Evolutionary conservation across 176 grass and related monocot species (phyloP).

Genomic region (Zoysia pacifica): DNA sequence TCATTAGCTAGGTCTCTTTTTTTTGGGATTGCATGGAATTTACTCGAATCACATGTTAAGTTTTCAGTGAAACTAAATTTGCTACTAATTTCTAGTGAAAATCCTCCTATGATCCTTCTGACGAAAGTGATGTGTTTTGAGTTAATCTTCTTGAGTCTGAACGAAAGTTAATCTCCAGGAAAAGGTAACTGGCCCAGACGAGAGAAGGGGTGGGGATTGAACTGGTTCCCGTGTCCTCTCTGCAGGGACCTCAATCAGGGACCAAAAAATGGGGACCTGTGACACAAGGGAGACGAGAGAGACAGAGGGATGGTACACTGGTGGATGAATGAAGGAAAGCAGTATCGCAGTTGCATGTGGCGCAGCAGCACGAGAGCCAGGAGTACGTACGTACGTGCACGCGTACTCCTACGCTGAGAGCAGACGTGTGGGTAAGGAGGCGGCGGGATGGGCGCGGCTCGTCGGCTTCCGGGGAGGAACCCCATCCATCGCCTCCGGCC

Average conservation of each 20-base stretch:
- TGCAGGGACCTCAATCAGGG: not conserved
- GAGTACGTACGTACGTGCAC: not conserved
- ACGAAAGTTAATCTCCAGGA: no score
- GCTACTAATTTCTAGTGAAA: no score
- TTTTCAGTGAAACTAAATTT: no score
- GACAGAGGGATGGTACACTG: not conserved
- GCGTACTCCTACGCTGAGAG: not conserved
- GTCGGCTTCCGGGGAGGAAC: conserved; percentile 21
- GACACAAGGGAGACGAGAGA: not conserved
- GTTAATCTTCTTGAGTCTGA: no score
- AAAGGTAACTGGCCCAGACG: no score
- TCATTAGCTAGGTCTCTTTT: no score
- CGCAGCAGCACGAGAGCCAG: not conserved
- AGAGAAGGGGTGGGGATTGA: no score
- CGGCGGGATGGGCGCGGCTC: conserved; percentile 11
- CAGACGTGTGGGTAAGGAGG: not conserved
- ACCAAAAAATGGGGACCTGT: not conserved
- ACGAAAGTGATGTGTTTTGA: no score
- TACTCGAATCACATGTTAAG: no score
- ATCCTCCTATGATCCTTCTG: no score
- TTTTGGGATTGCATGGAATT: no score
- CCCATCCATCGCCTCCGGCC: not conserved
- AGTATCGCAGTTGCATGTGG: not conserved
- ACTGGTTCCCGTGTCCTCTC: not conserved
- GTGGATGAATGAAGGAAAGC: no score